These are phyloP conservation scores for Rosellinia necatrix DNA, from an alignment of 2,329 filamentous ascomycete species.

Conservation along the genomic window DNA sequence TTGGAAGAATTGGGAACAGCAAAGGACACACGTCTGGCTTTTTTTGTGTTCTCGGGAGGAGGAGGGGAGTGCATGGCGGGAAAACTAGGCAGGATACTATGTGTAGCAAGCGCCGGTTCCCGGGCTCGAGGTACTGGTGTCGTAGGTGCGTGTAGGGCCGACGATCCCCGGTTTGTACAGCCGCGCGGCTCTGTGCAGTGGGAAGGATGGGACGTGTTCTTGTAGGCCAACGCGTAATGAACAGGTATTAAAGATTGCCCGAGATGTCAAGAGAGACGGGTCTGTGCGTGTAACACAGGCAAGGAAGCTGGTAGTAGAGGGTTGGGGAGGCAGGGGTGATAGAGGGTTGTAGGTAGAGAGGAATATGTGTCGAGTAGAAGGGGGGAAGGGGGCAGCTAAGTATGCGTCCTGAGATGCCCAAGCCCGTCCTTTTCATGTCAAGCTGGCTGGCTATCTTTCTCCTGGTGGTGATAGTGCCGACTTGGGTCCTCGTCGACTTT, in stretches of 20 bases:
- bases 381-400: not conserved
- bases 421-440: no score
- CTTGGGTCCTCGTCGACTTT: no score
- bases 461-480: no score
- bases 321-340: not conserved
- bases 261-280: no score
- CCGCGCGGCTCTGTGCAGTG: not conserved
- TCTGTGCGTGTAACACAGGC: not conserved
- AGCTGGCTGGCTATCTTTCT: no score
- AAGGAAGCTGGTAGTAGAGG: not conserved
- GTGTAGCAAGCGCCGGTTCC: not conserved
- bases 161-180: not conserved
- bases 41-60: not conserved
- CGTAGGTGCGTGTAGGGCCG: no score
- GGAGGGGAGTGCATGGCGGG: constrained; percentile 3
- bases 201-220: no score
- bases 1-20: not conserved
- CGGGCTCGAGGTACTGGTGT: not conserved
- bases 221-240: no score
- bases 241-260: no score
- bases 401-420: not conserved
- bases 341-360: not conserved
- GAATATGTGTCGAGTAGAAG: no score
- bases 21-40: constrained; percentile 25
- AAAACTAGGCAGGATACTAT: not conserved